Evolutionary conservation across 179 eudicot species (phyloP).

Genomic region (Beta macrorhiza): DNA sequence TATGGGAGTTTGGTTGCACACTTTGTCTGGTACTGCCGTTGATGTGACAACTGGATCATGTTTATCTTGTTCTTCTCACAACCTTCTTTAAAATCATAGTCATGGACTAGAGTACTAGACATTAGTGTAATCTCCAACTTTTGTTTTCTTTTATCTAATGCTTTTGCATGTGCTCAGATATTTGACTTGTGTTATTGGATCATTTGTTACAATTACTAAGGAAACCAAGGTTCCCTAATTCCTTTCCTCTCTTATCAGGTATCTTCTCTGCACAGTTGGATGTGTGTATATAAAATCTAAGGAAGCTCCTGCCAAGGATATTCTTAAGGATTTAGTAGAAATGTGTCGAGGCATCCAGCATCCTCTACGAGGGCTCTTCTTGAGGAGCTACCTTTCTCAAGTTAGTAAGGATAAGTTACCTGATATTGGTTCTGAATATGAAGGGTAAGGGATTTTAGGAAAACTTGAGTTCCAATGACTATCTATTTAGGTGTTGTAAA

Average conservation of each 20-base stretch:
- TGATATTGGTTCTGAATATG: constrained; percentile 89
- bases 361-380: constrained; percentile 92
- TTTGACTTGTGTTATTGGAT: neutral
- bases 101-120: neutral
- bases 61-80: neutral
- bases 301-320: constrained; percentile 97
- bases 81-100: neutral
- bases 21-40: neutral
- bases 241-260: constrained; percentile 43
- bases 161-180: neutral
- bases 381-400: constrained; percentile 96
- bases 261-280: constrained; percentile 94
- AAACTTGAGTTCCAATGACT: neutral
- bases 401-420: constrained; percentile 89
- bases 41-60: neutral
- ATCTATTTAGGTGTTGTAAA: constrained; percentile 9
- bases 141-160: neutral
- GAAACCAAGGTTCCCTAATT: constrained; percentile 3
- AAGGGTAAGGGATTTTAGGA: constrained; percentile 58
- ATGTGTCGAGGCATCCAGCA: constrained; percentile 99
- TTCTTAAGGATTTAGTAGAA: constrained; percentile 92
- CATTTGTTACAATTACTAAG: neutral
- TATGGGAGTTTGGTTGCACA: neutral
- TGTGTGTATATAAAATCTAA: constrained; percentile 92
- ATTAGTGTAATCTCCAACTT: neutral